Conservation (phyloP, 331 rosid genomes). For the Rosa hybrid region DNA sequence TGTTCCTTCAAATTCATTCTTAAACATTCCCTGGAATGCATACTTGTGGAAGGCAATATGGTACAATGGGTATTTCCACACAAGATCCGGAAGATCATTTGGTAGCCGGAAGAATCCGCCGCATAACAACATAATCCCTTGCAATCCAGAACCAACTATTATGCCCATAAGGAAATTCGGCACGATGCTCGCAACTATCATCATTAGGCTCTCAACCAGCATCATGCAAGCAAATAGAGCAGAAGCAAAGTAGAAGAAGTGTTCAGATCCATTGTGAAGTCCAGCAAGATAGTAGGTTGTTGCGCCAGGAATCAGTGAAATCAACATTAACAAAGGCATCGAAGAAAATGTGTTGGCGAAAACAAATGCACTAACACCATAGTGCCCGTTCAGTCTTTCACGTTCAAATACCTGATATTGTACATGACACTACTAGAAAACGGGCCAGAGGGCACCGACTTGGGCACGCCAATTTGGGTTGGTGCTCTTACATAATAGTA, state of each 20-base stretch:
- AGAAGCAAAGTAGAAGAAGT: constrained; percentile 33
- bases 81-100: constrained; percentile 41
- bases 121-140: constrained; percentile 48
- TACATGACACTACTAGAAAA: no score
- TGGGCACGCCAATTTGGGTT: no score
- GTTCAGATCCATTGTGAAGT: constrained; percentile 28
- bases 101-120: constrained; percentile 53
- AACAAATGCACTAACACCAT: constrained; percentile 52
- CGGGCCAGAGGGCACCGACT: no score
- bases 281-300: constrained; percentile 32
- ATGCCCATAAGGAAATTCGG: constrained; percentile 61
- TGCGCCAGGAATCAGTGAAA: constrained; percentile 37
- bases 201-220: constrained; percentile 73
- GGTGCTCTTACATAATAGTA: no score
- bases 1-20: constrained; percentile 61
- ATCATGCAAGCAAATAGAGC: constrained; percentile 42
- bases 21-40: constrained; percentile 63
- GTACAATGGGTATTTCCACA: constrained; percentile 60
- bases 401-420: constrained; percentile 48
- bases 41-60: constrained; percentile 51
- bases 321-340: constrained; percentile 47
- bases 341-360: constrained; percentile 58
- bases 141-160: constrained; percentile 55
- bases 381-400: constrained; percentile 72
- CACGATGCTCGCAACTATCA: constrained; percentile 61